Base-by-base conservation (phyloP, 768 basidiomycete species). In the Boletus sp. region DNA sequence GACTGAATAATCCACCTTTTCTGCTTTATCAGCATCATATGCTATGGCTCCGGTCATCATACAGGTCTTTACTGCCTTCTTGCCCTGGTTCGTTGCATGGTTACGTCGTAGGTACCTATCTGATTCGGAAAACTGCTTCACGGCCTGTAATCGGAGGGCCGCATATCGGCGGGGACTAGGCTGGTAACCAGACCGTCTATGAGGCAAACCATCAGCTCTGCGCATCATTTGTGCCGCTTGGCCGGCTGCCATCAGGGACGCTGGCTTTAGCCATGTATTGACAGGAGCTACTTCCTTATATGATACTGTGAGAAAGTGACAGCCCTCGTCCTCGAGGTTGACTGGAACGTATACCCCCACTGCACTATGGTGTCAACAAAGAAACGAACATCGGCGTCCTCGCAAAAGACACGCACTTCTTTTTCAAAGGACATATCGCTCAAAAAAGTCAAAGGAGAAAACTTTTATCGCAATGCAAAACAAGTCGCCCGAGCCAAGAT, bases 381-480 rank as follows among this genome's bases (percentile, higher is more conserved):
- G 58, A 76, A 66, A 50, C 63, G 61, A 18, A 37, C 59, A 7
- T 65, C 72, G 4, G 20, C 24, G 12, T 57, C 67, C 11, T 70
- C 73, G 1, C 52, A 74, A 30, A 76, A 77, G 59, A 60, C 62
- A 12, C 75, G 76, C 17, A 75, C 75, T 20, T 73, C 74, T 11
- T 79, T 82, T n/a, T 76, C 79, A 24, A 77, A 79, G n/a, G 76
- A 79, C 15, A 62, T 81, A 1, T 77, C 83, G 5, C 76, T 91
- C 44, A 82, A 83, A 62, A 87, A 80, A 71, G 83, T 89, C 61
- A 94, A 93, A 70, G 95, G 94, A 68, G 94, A 97, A 78, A 99
- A 96, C 73, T 98, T 98, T 78, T 99, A 97, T 77, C 91, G 94
- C 73, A 85, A 94, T 89, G 94, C 93, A 44, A 98, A 98, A 71